Percentiles rank a stretch among this genome's conserved stretches.
Conservation (phyloP, 176 grass and related monocot genomes). For the Carex myosuroides region DNA sequence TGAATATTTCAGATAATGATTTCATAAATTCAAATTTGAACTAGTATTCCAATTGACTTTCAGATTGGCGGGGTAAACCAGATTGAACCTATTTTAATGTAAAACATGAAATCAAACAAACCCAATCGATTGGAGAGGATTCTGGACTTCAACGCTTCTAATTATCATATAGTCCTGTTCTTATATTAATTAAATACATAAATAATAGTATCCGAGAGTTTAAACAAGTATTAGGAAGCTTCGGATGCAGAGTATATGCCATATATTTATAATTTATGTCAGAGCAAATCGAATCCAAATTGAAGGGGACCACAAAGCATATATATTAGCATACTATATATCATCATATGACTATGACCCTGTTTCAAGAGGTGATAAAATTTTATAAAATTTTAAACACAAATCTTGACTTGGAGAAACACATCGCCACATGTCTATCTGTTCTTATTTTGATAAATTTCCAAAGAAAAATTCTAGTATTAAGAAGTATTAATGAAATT, state of each 20-base stretch:
- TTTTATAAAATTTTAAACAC: not conserved
- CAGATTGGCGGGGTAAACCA: not conserved
- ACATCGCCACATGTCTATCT: not conserved
- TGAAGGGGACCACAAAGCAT: not conserved
- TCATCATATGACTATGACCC: not conserved
- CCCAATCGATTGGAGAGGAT: not conserved
- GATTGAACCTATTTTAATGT: not conserved
- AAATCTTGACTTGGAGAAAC: not conserved
- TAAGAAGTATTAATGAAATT: not conserved
- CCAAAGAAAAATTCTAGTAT: not conserved
- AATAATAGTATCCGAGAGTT: not conserved
- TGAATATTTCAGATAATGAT: not conserved
- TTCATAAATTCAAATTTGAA: not conserved
- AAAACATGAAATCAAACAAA: not conserved
- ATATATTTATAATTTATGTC: not conserved
- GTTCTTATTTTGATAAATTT: not conserved
- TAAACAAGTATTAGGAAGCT: constrained; percentile 12
- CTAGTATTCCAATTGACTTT: not conserved
- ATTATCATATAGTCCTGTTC: not conserved
- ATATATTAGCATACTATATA: too few species aligned
- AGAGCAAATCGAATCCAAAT: constrained; percentile 17
- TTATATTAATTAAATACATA: not conserved
- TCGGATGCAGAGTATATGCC: not conserved
- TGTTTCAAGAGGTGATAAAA: not conserved
- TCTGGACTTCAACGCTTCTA: not conserved